Evolutionary conservation across 345 rosid species (phyloP), one percentile per base, ranked within the genome.

Genomic region (Acer yangbiense): DNA sequence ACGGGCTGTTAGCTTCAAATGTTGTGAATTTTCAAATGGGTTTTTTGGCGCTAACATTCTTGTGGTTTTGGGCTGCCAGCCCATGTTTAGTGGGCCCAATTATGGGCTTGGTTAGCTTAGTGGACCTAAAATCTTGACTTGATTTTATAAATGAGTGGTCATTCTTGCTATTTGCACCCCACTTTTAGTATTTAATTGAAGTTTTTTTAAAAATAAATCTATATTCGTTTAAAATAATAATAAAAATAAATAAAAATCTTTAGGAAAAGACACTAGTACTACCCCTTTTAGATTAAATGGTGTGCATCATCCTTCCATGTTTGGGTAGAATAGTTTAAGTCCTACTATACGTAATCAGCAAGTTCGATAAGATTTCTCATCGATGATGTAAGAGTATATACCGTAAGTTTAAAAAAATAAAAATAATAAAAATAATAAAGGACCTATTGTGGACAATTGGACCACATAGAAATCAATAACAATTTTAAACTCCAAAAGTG

Each of bases 1-100:
- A 11, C 0, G 2, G 1, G 4, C 16, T 73, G 68, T 29, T 7
- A 63, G 21, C 68, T 63, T 46, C 27, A 14, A 16, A 35, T 52
- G 11, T 20, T 20, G 11, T 7, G 10, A 32, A 13, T 52, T 54
- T 75, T 55, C 57, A 54, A 75, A 65, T 21, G 11, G 55, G 55
- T 66, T 60, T 54, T 0, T 25, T 48, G 62, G 77, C 77, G 69
- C 69, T 46, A 50, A 65, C 25, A 27, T 18, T 20, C 13, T 43
- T 16, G 23, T 21, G 29, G 0, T 43, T 14, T 64, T 74, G 6
- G 23, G 25, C 76, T 52, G 2, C 2, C 1, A 41, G 76, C 76
- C 68, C 55, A 61, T 13, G 39, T 60, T 2, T 2, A 12, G 41
- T 60, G 21, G 20, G n/a, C 63, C 55, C 16, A 65, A 0, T 14